Conservation (phyloP, 768 basidiomycete species). For the Macrolepiota albuminosa region DNA sequence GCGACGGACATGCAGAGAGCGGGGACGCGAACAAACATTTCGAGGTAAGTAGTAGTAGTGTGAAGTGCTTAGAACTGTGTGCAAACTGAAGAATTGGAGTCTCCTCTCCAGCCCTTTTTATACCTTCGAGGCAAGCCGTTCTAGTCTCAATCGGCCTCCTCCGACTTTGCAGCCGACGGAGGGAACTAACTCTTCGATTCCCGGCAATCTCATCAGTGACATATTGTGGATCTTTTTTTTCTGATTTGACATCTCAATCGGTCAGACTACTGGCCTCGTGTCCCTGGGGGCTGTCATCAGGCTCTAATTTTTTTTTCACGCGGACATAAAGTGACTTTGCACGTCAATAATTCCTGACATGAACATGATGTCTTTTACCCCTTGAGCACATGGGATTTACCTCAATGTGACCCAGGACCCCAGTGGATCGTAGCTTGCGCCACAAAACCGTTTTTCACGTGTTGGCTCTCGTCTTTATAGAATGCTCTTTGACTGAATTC, state of each 20-base stretch:
- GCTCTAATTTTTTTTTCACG: not conserved
- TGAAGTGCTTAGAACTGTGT: conserved; percentile 8
- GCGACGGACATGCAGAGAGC: conserved; percentile 9
- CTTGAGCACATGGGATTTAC: not conserved
- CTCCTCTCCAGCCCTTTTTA: conserved; percentile 1
- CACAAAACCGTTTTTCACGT: not conserved
- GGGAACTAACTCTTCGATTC: not conserved
- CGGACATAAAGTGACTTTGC: not conserved
- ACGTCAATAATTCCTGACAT: not conserved
- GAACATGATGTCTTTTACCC: not conserved
- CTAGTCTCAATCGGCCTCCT: not conserved
- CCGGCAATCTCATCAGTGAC: not conserved
- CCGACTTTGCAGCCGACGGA: not conserved
- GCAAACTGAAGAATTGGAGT: conserved; percentile 3
- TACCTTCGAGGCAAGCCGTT: not conserved
- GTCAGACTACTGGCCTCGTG: not conserved
- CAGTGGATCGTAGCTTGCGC: not conserved
- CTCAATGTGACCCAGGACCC: not conserved
- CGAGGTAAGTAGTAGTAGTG: not conserved
- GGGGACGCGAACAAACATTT: conserved; percentile 13
- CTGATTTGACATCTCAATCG: not conserved
- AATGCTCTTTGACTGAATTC: not conserved
- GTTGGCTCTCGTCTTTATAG: not conserved
- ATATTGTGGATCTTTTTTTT: not conserved
- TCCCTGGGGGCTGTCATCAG: not conserved